These are phyloP conservation scores for Lecanicillium sp. DNA, from an alignment of 2,329 filamentous ascomycete genomes.

Conservation along the genomic window DNA sequence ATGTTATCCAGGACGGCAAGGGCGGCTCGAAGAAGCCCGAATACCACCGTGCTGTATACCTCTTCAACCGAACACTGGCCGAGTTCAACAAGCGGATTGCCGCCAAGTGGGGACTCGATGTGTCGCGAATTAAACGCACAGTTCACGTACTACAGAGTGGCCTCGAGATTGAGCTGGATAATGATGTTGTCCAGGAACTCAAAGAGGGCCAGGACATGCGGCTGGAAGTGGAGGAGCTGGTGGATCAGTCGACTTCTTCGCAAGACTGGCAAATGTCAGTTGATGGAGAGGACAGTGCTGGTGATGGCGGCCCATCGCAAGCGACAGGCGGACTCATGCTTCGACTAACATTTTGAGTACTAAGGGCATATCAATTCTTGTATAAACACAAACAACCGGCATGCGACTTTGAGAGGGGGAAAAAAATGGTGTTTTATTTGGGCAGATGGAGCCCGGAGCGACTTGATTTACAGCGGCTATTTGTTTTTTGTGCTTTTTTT, in stretches of 20 bases:
- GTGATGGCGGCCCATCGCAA: constrained; percentile 17
- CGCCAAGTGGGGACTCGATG: constrained; percentile 72
- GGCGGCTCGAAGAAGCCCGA: constrained; percentile 43
- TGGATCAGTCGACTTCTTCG: constrained; percentile 29
- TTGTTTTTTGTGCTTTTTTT: too few relatives aligned
- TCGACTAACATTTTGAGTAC: constrained; percentile 12
- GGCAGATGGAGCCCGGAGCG: too few relatives aligned
- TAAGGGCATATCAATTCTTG: too few relatives aligned
- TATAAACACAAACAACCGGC: too few relatives aligned
- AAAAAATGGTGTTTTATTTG: too few relatives aligned
- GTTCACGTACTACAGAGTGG: constrained; percentile 67
- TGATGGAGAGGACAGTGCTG: constrained; percentile 34
- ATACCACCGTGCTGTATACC: constrained; percentile 78
- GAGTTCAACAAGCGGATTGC: constrained; percentile 69
- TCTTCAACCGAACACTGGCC: constrained; percentile 65
- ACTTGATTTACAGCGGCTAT: constrained; percentile 1
- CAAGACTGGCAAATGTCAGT: constrained; percentile 56
- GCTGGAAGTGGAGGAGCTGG: constrained; percentile 52
- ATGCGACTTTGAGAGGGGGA: too few relatives aligned
- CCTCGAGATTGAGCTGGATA: constrained; percentile 78
- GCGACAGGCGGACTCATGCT: constrained; percentile 7
- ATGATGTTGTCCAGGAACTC: constrained; percentile 77
- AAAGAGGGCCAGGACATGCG: constrained; percentile 90
- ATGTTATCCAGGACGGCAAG: constrained; percentile 53
- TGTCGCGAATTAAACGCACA: constrained; percentile 59